Evolutionary conservation across 768 basidiomycete species (phyloP).

Genomic region (Russula abietina): DNA sequence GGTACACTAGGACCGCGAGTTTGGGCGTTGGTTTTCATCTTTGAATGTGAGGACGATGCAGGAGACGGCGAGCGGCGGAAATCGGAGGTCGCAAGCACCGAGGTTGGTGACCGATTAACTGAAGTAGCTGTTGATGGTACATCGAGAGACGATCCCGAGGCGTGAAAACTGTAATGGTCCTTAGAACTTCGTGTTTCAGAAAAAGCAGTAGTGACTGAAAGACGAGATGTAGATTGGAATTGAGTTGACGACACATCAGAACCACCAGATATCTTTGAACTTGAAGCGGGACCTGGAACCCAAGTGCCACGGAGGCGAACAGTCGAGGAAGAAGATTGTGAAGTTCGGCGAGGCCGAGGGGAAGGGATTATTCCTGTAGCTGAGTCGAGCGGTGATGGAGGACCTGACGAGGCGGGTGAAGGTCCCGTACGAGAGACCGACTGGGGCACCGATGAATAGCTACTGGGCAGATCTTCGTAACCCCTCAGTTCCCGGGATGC

Average conservation of each 20-base stretch:
- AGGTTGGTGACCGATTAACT: not conserved
- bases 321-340: constrained; percentile 4
- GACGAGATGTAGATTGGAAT: constrained; percentile 18
- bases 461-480: constrained; percentile 12
- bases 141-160: constrained; percentile 19
- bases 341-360: constrained; percentile 3
- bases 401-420: constrained; percentile 13
- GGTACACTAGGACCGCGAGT: constrained; percentile 15
- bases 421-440: constrained; percentile 5
- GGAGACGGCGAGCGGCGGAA: constrained; percentile 18
- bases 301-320: constrained; percentile 7
- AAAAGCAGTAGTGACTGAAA: constrained; percentile 14
- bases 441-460: constrained; percentile 1
- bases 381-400: constrained; percentile 11
- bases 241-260: constrained; percentile 12
- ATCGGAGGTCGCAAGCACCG: not conserved
- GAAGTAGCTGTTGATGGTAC: constrained; percentile 19
- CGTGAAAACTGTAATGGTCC: constrained; percentile 12
- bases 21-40: not conserved
- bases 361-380: not conserved
- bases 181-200: constrained; percentile 8
- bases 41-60: constrained; percentile 10
- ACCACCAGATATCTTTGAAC: not conserved
- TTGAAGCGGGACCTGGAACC: not conserved
- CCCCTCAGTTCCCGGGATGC: constrained; percentile 11